These are phyloP conservation scores for Groenewaldozyma auringiensis DNA, from an alignment of 1,139 yeast genomes.

Conservation along the genomic window DNA sequence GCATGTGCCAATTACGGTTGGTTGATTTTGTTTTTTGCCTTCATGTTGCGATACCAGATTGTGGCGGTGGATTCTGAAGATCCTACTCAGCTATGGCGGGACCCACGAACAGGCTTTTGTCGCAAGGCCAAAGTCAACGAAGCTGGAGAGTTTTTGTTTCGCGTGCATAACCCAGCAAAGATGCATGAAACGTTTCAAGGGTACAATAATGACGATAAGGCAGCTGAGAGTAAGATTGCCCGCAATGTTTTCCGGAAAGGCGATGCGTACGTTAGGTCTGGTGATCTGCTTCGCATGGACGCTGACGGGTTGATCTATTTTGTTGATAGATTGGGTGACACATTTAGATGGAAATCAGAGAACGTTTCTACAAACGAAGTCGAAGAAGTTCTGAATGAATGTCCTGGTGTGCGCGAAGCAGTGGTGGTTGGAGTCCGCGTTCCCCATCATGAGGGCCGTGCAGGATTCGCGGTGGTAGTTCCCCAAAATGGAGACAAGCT, in stretches of 20 bases:
- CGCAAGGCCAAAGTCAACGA: conserved; percentile 45
- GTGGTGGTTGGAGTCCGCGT: conserved; percentile 88
- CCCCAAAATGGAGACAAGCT: conserved; percentile 32
- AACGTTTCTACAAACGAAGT: conserved; percentile 93
- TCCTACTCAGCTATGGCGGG: conserved; percentile 65
- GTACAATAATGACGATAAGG: conserved; percentile 71
- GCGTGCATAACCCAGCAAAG: conserved; percentile 50
- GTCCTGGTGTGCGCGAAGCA: conserved; percentile 49
- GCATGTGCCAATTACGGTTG: conserved; percentile 80
- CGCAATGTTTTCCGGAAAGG: conserved; percentile 72
- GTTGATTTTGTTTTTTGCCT: conserved; percentile 12
- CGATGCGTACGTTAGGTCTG: conserved; percentile 88
- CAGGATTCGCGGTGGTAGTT: conserved; percentile 79
- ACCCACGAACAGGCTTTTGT: conserved; percentile 62
- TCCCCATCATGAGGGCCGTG: conserved; percentile 89
- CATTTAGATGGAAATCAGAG: conserved; percentile 96
- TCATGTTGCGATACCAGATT: conserved; percentile 28
- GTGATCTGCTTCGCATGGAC: conserved; percentile 73
- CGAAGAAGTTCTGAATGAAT: conserved; percentile 54
- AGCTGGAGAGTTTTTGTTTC: conserved; percentile 85
- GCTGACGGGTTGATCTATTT: conserved; percentile 67
- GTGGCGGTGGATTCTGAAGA: conserved; percentile 79
- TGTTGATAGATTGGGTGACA: conserved; percentile 91
- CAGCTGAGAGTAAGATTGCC: conserved; percentile 67
- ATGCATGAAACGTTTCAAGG: conserved; percentile 67